Conservation (phyloP, 2,329 filamentous ascomycete genomes). For the Exophiala dermatitidis region DNA sequence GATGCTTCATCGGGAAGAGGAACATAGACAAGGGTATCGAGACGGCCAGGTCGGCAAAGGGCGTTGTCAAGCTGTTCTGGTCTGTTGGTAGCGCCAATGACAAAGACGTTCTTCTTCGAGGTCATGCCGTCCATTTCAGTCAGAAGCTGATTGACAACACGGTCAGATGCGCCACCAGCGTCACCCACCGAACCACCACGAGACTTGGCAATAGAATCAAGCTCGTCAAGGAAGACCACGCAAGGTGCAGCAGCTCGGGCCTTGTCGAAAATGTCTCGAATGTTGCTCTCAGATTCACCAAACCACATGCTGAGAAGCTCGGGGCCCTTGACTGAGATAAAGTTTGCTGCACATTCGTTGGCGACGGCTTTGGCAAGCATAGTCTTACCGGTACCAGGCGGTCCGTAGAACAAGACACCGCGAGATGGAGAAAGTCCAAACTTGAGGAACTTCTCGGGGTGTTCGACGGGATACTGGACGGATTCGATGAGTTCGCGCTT, state of each 20-base stretch:
- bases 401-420: constrained; percentile 97
- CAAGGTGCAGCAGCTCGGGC: constrained; percentile 95
- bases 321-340: constrained; percentile 98
- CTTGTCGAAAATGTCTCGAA: constrained; percentile 99
- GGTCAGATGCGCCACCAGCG: constrained; percentile 95
- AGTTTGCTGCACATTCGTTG: constrained; percentile 98
- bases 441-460: constrained; percentile 99
- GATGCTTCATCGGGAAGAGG: constrained; percentile 88
- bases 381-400: constrained; percentile 99
- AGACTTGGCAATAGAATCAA: constrained; percentile 98
- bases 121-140: constrained; percentile 99
- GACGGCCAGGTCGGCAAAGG: constrained; percentile 94
- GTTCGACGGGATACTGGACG: constrained; percentile 97
- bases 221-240: constrained; percentile 95
- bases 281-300: constrained; percentile 99
- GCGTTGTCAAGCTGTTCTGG: constrained; percentile 98
- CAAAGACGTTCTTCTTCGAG: constrained; percentile 99
- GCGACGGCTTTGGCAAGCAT: constrained; percentile 98
- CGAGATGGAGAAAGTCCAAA: constrained; percentile 96
- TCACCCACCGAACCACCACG: constrained; percentile 95
- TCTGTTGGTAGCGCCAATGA: constrained; percentile 97
- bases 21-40: constrained; percentile 97
- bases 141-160: constrained; percentile 98
- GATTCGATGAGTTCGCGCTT: constrained; percentile 99
- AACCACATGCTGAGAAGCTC: constrained; percentile 99